Evolutionary conservation across 2,329 filamentous ascomycete species (phyloP).

Genomic region (Coniochaeta sp.): DNA sequence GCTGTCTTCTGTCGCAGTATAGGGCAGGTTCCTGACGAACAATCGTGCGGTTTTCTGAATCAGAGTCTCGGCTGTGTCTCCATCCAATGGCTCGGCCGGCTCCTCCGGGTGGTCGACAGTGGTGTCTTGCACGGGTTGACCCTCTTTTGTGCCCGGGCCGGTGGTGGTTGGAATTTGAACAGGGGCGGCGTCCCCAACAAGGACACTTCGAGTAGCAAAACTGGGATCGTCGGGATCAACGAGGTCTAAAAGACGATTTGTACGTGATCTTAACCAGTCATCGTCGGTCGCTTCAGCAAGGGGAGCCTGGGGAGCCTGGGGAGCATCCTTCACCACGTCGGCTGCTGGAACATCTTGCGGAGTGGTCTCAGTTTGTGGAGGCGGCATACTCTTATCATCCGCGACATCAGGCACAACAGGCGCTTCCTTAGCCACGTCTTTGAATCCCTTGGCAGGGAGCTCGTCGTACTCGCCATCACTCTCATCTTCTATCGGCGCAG

Average conservation of each 20-base stretch:
- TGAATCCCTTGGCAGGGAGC: conserved; percentile 46
- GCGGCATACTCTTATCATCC: neutral
- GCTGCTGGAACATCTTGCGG: neutral
- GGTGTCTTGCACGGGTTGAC: conserved; percentile 13
- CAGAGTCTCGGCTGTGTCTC: conserved; percentile 42
- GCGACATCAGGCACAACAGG: conserved; percentile 5
- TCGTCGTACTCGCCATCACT: conserved; percentile 72
- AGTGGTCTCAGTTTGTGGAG: conserved; percentile 2
- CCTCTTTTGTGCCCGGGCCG: conserved; percentile 7
- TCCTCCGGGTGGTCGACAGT: conserved; percentile 18
- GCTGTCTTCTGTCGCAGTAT: conserved; percentile 70
- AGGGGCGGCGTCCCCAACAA: conserved; percentile 9
- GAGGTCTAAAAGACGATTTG: conserved; percentile 77
- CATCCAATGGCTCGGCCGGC: conserved; percentile 22
- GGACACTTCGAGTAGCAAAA: conserved; percentile 13
- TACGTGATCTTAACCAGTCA: conserved; percentile 88
- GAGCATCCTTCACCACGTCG: neutral
- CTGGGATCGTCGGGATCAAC: conserved; percentile 62
- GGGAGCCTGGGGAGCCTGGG: neutral
- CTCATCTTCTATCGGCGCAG: conserved; percentile 34
- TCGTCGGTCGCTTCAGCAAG: conserved; percentile 56
- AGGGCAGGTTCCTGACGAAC: conserved; percentile 85
- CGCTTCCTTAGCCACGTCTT: conserved; percentile 30
- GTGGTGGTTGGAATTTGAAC: conserved; percentile 6
- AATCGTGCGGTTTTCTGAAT: conserved; percentile 70